Percentiles rank a stretch among this genome's conserved stretches.
Evolutionary conservation across 1,139 yeast species (phyloP).

Genomic region (Debaryomyces singareniensis): DNA sequence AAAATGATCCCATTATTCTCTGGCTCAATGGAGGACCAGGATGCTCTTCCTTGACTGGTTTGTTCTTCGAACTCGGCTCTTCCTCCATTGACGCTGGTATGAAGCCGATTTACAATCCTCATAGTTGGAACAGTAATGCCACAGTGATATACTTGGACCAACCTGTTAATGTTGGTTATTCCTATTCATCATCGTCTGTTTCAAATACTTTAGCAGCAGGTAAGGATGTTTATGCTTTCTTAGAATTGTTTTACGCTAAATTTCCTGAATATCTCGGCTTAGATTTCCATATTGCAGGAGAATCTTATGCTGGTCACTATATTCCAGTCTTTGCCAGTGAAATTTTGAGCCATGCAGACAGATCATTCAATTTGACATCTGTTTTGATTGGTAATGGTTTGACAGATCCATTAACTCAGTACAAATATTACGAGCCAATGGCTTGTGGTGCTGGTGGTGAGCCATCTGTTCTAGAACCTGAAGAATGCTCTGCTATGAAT

Average conservation of each 20-base stretch:
- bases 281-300: conserved; percentile 91
- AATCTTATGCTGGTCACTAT: conserved; percentile 98
- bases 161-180: conserved; percentile 63
- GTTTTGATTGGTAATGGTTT: conserved; percentile 94
- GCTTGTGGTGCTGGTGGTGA: conserved; percentile 95
- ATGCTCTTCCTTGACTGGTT: conserved; percentile 38
- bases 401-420: conserved; percentile 88
- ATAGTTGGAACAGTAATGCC: conserved; percentile 40
- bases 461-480: conserved; percentile 70
- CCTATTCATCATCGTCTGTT: conserved; percentile 61
- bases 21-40: conserved; percentile 48
- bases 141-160: conserved; percentile 42
- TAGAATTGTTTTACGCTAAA: conserved; percentile 82
- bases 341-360: conserved; percentile 69
- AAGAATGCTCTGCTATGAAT: conserved; percentile 74
- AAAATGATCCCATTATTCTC: conserved; percentile 36
- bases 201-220: conserved; percentile 85
- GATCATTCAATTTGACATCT: conserved; percentile 78
- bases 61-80: conserved; percentile 40
- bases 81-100: conserved; percentile 28
- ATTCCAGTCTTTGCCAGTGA: conserved; percentile 91
- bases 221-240: conserved; percentile 85
- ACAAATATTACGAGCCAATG: conserved; percentile 89
- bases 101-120: conserved; percentile 34
- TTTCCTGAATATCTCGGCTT: conserved; percentile 76